These are phyloP conservation scores for Tarenaya hassleriana DNA, from an alignment of 345 rosid genomes.

Conservation along the genomic window DNA sequence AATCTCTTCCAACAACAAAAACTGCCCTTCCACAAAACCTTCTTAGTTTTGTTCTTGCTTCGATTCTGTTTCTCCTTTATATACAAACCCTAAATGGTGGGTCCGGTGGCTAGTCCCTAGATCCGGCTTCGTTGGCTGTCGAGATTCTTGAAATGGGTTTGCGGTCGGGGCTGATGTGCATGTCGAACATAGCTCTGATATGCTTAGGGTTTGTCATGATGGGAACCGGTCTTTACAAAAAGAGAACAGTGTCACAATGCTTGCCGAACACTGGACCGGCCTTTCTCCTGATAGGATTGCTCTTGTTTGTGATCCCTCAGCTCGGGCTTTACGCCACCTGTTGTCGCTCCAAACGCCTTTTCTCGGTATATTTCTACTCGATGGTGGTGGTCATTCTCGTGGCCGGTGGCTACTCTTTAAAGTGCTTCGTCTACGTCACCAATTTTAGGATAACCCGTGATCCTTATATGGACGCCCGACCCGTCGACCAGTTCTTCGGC, in stretches of 20 bases:
- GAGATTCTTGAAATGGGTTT: too few relatives aligned
- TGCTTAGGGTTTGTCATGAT: conserved; percentile 21
- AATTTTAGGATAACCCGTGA: conserved; percentile 24
- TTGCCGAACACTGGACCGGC: conserved; percentile 12
- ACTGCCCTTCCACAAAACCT: too few relatives aligned
- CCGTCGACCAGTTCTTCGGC: conserved; percentile 20
- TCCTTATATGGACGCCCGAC: conserved; percentile 17
- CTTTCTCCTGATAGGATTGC: conserved; percentile 15
- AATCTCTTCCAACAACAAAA: too few relatives aligned
- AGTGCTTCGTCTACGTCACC: conserved; percentile 20
- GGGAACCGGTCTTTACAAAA: conserved; percentile 23
- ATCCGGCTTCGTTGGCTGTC: too few relatives aligned
- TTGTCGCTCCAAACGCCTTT: conserved; percentile 19
- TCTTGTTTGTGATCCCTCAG: conserved; percentile 23
- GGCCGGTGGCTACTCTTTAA: conserved; percentile 19
- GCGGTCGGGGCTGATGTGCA: background rate
- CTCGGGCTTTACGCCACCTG: conserved; percentile 24
- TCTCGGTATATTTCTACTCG: conserved; percentile 15
- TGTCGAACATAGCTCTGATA: conserved; percentile 21
- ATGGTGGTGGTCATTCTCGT: conserved; percentile 16
- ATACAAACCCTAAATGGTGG: too few relatives aligned
- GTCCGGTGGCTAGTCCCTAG: too few relatives aligned
- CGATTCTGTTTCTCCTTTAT: too few relatives aligned
- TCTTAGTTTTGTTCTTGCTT: too few relatives aligned
- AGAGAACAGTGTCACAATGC: conserved; percentile 15